Evolutionary conservation across 805 yeast species (phyloP).

Genomic region (Candida cerambycidarum): DNA sequence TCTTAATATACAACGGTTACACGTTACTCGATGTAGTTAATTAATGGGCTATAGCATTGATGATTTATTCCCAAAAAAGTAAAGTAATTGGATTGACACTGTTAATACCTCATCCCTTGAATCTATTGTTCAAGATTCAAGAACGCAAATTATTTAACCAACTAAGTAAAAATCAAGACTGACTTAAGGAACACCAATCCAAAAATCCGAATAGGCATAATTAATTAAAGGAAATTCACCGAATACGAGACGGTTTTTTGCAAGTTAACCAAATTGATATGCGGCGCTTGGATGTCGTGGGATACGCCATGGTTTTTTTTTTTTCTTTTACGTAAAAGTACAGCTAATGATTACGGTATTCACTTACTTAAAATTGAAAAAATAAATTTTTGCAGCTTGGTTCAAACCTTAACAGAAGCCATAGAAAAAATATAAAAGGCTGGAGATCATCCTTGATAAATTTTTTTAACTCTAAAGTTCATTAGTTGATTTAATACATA

Average conservation of each 20-base stretch:
- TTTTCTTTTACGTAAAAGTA: not conserved
- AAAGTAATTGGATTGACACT: not conserved
- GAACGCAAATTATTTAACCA: not conserved
- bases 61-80: slow-evolving; percentile 1
- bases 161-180: not conserved
- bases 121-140: not conserved
- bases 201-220: slow-evolving; percentile 1
- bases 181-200: not conserved
- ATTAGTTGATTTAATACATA: not conserved
- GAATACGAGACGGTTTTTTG: not conserved
- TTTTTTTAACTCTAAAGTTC: slow-evolving; percentile 1
- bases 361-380: slow-evolving; percentile 4
- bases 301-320: slow-evolving; percentile 1
- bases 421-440: slow-evolving; percentile 1
- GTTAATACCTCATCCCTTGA: not conserved
- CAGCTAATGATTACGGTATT: not conserved
- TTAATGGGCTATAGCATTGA: not conserved
- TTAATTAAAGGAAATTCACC: not conserved
- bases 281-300: slow-evolving; percentile 5
- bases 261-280: not conserved
- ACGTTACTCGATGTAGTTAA: not conserved
- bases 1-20: too few relatives aligned
- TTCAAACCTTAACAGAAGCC: not conserved
- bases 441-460: not conserved
- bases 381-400: not conserved